Evolutionary conservation across 2,329 filamentous ascomycete species (phyloP), one percentile per base, ranked within the genome.

Genomic region (Pseudogymnoascus sp.): DNA sequence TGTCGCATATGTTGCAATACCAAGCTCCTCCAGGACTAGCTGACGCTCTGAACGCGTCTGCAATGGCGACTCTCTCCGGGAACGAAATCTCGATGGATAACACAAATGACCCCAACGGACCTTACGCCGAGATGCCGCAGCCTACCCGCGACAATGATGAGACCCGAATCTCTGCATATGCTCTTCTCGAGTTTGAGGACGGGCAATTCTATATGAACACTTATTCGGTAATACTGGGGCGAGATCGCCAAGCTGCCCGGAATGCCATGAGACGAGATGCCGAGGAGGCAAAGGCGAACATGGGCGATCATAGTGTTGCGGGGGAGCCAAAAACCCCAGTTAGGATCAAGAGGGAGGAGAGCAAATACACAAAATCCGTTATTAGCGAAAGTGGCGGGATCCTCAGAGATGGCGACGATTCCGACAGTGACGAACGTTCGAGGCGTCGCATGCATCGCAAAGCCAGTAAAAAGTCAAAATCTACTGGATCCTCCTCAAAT

Each of bases 141-240:
- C 42, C 64, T 13, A 60, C 64, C 31, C 62, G 59, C 33, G 45
- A 62, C 12, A 21, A 59, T 27, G 64, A 64, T 39, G 63, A 65
- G 42, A 64, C 64, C 25, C 64, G 62, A 29, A 65, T 80, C 65
- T 73, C 74, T 29, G 81, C 79, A 40, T 83, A 78, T 68, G 81
- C 80, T 35, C 81, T 80, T 67, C 74, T 92, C 64, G 83, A 86
- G 68, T 92, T 92, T 71, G 80, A 82, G 67, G 89, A 92, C 76
- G 87, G 88, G 70, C 82, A 86, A 62, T 92, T 89, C 72, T 88
- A 89, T 74, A 88, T 92, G 85, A 90, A 86, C 60, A 90, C 87
- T 1, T 87, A 87, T 68, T 80, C 83, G 60, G 82, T 92, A 67
- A 82, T 89, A 62, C 83, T 92, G 29, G 88, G 88, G 61, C 86